Evolutionary conservation across 345 rosid genomes (phyloP), one percentile per base, ranked within the genome.

Genomic region (Sisymbrium irio): DNA sequence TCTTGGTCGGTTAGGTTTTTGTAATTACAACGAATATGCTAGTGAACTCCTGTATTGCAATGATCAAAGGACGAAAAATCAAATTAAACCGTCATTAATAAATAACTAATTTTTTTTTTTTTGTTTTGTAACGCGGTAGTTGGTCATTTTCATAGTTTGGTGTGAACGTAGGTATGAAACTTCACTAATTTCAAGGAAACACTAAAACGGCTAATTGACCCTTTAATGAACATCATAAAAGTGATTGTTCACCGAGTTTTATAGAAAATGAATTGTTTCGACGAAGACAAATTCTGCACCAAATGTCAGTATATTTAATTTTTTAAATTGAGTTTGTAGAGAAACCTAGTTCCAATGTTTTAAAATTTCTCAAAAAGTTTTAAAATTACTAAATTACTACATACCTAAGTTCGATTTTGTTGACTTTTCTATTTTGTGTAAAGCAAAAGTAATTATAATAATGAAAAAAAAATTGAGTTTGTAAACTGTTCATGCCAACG

Each of bases 101-200:
- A 1, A 36, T 2, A 0, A 55, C 6, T 19, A 27, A 25, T 45
- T 12, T 5, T 37, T 42, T 1, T 18, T 37, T 35, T 12, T 5
- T 46, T 42, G 1, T 28, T 28, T 0, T 15, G 49, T 46, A 76
- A 62, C 9, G 54, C 45, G 66, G 59, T 76, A 46, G 79, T 76
- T 69, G 71, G 75, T 69, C 71, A 69, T 69, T 63, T 46, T 76
- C 76, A 28, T 69, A 56, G 62, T 46, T 76, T 76, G 66, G 75
- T 71, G 71, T 46, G 75, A 56, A 70, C 36, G 35, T 67, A 60
- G 61, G 4, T 19, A 27, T 27, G 53, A 28, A 14, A 11, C n/a
- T 3, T 36, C 63, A 37, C 62, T 68, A 46, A 27, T 53, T 76
- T 76, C 70, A 68, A 76, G 41, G 58, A 50, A 69, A 69, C 70